Evolutionary conservation across 805 yeast species (phyloP), one percentile per base, ranked within the genome.

Genomic region (Saturnispora quitensis): DNA sequence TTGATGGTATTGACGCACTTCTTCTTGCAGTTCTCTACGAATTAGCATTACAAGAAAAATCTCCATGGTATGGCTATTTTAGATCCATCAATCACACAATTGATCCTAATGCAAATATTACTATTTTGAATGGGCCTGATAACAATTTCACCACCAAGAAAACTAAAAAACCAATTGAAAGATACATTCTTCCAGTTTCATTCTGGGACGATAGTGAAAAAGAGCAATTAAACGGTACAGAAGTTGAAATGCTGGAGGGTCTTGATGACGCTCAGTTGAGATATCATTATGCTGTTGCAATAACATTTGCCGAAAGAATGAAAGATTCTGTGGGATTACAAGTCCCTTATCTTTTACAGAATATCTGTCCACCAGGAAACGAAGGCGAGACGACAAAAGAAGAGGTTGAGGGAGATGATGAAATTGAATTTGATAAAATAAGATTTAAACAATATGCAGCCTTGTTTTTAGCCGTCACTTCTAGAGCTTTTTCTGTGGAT

Each of bases 401-500:
- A 34, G 34, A 22, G 2, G 40, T 27, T 8, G 47, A 43, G 18
- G 45, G 25, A n/a, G 20, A 42, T 15, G 47, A 27, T 18, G 46
- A 22, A 10, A 42, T 18, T 4, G 43, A 40, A 24, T 45, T 40
- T 18, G 50, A 64, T 31, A 48, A 62, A 44, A 36, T 45, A 5
- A 67, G 64, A 42, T 76, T 77, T 51, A 58, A 64, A 8, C 63
- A 64, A 17, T 86, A 87, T 56, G 81, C 86, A 2, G 74, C 79
- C 6, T 72, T 73, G 2, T 80, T 79, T 5, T 78, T 75, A 59
- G 76, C 83, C 0, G 74, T 88, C 15, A 80, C 90, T 0, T 80
- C 93, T 1, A 74, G 97, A 55, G 89, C 90, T 1, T 90, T 91
- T 64, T 82, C 81, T 40, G 78, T 90, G 28, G 98, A 91, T 65